Base-by-base conservation (phyloP, 2,329 filamentous ascomycete species). In the Cytospora mali region DNA sequence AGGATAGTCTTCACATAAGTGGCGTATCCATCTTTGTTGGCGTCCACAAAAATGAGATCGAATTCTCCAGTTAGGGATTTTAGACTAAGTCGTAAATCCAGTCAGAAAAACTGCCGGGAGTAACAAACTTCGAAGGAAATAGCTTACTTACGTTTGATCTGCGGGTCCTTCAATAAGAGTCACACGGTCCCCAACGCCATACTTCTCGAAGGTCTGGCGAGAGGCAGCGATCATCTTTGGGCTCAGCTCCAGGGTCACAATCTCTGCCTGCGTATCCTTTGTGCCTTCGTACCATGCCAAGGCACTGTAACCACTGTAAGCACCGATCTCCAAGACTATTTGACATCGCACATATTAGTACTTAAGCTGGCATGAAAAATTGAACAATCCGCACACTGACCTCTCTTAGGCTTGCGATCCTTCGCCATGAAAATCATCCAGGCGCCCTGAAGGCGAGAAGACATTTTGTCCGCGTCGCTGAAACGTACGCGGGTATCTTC, bases 11-110 rank as follows among this genome's bases (percentile, higher is more conserved):
- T 56, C 46, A 69, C 61, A 35, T 68, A 69, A 3, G 31, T 52
- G 18, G 55, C 56, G 51, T 67, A 66, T 23, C 61, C 61, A 28
- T 71, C 67, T 63, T 74, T 75, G 56, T 75, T 70, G 3, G 72
- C 72, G 28, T 74, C 72, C n/a, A 75, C 65, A 55, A 75, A 74
- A 48, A 73, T 67, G 23, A 75, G 51, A 55, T 75, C 72, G 46
- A 74, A 75, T 16, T 67, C 55, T 5, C 68, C 70, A 1, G 58
- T 64, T 14, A 72, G 64, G 7, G 64, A 66, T 55, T 39, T 39
- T 2, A 39, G 33, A 14, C 33, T 39, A 3, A 39, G 5, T 4
- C 33, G 6, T 2, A 13, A 10, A 39, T 2, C 33, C 33, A 5
- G 33, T 39, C 11, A 39, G 33, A 39, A 2, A 11, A 39, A 16